phyloP scores from a whole-genome alignment of 2,329 filamentous ascomycete genomes.

The Lachnellula cervina region DNA sequence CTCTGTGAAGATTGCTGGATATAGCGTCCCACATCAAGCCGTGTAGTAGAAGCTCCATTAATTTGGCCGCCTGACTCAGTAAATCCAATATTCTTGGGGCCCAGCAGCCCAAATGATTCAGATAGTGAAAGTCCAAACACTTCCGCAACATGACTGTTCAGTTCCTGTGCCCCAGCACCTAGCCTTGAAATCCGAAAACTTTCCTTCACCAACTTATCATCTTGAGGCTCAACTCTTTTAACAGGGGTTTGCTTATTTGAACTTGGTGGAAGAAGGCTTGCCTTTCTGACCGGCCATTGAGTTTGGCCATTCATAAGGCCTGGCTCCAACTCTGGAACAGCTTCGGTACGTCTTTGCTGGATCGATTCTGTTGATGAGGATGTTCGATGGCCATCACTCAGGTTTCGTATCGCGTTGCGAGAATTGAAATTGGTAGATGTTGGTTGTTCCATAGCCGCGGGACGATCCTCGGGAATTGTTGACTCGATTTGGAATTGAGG shows the following conservation, averaged over 20 bases:
- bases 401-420: conserved; percentile 2
- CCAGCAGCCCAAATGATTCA: conserved; percentile 12
- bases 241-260: background rate
- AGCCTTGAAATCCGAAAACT: conserved; percentile 16
- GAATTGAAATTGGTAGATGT: conserved; percentile 2
- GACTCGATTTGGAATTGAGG: conserved; percentile 27
- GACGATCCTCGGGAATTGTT: conserved; percentile 28
- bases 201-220: conserved; percentile 3
- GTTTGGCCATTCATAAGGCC: background rate
- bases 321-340: background rate
- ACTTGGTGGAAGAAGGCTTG: background rate
- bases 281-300: conserved; percentile 1
- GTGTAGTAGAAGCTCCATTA: background rate
- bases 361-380: conserved; percentile 15
- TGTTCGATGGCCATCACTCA: conserved; percentile 7
- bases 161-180: conserved; percentile 19
- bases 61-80: background rate
- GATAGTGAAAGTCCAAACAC: conserved; percentile 22
- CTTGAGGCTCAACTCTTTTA: background rate
- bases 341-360: conserved; percentile 1
- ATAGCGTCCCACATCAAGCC: background rate
- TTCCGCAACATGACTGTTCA: conserved; percentile 23
- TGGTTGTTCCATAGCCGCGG: conserved; percentile 18
- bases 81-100: background rate
- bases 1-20: background rate